These are phyloP conservation scores for Imleria badia DNA, from an alignment of 768 basidiomycete species.

Conservation along the genomic window DNA sequence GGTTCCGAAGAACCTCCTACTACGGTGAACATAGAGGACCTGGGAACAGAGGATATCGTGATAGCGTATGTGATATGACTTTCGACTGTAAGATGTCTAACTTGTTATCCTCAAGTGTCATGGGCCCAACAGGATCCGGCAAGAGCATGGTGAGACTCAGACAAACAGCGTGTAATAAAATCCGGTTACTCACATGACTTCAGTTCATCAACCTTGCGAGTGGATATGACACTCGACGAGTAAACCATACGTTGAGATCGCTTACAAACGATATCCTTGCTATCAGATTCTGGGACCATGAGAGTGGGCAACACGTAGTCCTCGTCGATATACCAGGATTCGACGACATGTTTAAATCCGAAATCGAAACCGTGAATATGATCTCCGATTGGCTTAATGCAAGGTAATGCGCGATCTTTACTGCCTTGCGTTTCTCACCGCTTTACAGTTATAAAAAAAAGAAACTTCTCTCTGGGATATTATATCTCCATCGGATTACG, in stretches of 20 bases:
- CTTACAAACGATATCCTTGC: slow-evolving; percentile 7
- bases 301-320: slow-evolving; percentile 5
- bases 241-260: slow-evolving; percentile 11
- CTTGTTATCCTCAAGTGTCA: slow-evolving; percentile 3
- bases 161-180: background rate
- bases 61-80: background rate
- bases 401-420: background rate
- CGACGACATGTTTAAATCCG: slow-evolving; percentile 18
- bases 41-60: too few relatives aligned
- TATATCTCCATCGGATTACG: slow-evolving; percentile 42
- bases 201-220: slow-evolving; percentile 14
- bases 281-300: slow-evolving; percentile 1
- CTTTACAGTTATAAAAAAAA: slow-evolving; percentile 1
- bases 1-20: background rate
- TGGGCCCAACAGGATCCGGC: slow-evolving; percentile 22
- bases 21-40: background rate
- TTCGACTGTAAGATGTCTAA: background rate
- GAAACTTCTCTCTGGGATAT: slow-evolving; percentile 31
- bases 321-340: slow-evolving; percentile 29
- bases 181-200: background rate
- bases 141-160: slow-evolving; percentile 18
- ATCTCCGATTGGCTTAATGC: slow-evolving; percentile 16
- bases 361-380: slow-evolving; percentile 9
- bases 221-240: background rate
- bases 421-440: background rate